A percentile compares a stretch with the other conserved stretches of the same genome.
Evolutionary conservation across 78 protist genomes (phyloP).

Genomic region (Emiliania huxleyi): DNA sequence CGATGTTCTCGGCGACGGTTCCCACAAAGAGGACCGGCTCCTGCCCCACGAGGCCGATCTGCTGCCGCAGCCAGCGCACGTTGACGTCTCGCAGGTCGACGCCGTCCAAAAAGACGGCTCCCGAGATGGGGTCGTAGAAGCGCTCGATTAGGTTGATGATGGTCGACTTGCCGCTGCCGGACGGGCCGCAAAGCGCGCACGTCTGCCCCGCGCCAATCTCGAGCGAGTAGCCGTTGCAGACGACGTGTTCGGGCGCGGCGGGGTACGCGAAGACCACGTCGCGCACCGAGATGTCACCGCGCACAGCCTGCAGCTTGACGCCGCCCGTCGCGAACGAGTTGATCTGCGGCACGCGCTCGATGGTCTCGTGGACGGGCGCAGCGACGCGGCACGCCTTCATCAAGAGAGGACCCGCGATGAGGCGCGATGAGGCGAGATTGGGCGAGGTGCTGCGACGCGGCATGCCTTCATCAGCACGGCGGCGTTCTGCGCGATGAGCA

Average conservation of each 20-base stretch:
- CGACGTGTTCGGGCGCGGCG: conserved; percentile 64
- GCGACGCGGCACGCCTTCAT: background rate
- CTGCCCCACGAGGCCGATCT: conserved; percentile 66
- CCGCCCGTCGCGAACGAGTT: background rate
- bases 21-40: conserved; percentile 78
- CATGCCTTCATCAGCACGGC: background rate
- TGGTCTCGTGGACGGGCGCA: background rate
- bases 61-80: conserved; percentile 23
- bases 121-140: conserved; percentile 70
- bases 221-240: conserved; percentile 62
- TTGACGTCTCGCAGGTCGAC: conserved; percentile 6
- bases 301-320: conserved; percentile 26
- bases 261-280: conserved; percentile 71
- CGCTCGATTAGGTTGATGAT: conserved; percentile 38
- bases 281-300: background rate
- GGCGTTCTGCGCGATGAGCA: background rate
- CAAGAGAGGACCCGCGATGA: too few species aligned
- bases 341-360: background rate
- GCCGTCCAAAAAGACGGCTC: conserved; percentile 85
- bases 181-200: conserved; percentile 87
- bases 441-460: background rate
- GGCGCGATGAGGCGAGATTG: too few species aligned
- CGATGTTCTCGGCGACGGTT: conserved; percentile 82
- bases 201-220: conserved; percentile 64
- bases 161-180: conserved; percentile 90